Evolutionary conservation across 495 filamentous ascomycete genomes (phyloP).

Genomic region (Podospora pseudoanserina): DNA sequence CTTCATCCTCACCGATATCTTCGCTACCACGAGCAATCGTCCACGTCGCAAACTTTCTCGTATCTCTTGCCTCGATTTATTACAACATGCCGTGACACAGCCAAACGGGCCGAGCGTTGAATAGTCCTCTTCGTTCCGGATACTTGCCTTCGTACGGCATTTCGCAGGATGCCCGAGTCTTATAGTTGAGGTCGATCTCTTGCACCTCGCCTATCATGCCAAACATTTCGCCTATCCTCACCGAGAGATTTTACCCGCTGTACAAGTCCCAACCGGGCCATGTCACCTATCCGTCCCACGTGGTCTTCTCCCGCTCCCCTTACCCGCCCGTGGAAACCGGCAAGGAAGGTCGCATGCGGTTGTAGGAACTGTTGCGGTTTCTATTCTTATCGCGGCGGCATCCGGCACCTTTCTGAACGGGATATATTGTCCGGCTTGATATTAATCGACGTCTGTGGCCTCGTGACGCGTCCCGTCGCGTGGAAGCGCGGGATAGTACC

Average conservation of each 20-base stretch:
- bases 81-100: background rate
- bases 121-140: background rate
- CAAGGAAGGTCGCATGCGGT: background rate
- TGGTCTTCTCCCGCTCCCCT: background rate
- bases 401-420: background rate
- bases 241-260: background rate
- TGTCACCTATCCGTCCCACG: background rate
- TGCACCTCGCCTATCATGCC: background rate
- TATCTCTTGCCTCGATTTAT: background rate
- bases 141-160: background rate
- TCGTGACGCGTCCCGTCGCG: slow-evolving; percentile 3
- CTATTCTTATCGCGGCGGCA: slow-evolving; percentile 17
- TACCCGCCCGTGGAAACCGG: background rate
- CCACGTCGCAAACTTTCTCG: background rate
- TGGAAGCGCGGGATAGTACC: background rate
- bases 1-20: background rate
- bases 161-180: background rate
- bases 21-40: background rate
- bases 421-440: slow-evolving; percentile 11
- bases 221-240: background rate
- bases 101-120: background rate
- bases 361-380: background rate
- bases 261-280: background rate
- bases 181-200: background rate
- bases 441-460: background rate